These are phyloP conservation scores for Acidiella bohemica DNA, from an alignment of 495 filamentous ascomycete species.

Conservation along the genomic window DNA sequence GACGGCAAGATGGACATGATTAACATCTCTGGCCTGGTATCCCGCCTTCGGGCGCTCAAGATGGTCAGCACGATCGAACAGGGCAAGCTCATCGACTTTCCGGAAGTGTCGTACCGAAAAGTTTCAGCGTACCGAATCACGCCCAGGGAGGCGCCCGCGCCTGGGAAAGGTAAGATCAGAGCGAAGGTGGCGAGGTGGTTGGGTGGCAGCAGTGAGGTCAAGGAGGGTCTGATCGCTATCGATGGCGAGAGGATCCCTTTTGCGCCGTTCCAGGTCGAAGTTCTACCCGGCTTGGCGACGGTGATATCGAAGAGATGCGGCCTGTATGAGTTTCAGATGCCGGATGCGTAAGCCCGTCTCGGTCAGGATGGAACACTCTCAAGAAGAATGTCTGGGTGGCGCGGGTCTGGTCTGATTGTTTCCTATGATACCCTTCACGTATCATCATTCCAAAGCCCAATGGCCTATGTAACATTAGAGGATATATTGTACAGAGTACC, in stretches of 20 bases:
- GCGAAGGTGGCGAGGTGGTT: conserved; percentile 10
- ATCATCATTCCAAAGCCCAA: no score
- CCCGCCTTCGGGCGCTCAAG: conserved; percentile 45
- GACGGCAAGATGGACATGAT: conserved; percentile 82
- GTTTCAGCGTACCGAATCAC: conserved; percentile 69
- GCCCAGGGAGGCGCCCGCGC: conserved; percentile 32
- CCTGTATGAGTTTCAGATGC: conserved; percentile 49
- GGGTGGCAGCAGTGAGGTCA: conserved; percentile 33
- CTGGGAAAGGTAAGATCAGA: conserved; percentile 1
- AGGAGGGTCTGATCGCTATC: conserved; percentile 76
- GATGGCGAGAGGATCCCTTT: conserved; percentile 83
- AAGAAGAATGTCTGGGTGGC: no score
- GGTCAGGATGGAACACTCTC: no score
- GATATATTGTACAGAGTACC: no score
- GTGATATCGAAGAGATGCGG: conserved; percentile 58
- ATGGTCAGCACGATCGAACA: conserved; percentile 57
- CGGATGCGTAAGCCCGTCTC: no score
- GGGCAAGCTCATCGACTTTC: conserved; percentile 62
- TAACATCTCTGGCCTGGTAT: conserved; percentile 62
- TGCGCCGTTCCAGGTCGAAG: conserved; percentile 77
- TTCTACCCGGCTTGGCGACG: conserved; percentile 74
- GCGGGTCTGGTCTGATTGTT: no score
- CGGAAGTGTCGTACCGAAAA: conserved; percentile 68
- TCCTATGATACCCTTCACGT: no score
- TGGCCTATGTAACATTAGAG: no score